Evolutionary conservation across 371 early-diverging fungal genomes (phyloP).

Genomic region (Syncephalastrum monosporum): DNA sequence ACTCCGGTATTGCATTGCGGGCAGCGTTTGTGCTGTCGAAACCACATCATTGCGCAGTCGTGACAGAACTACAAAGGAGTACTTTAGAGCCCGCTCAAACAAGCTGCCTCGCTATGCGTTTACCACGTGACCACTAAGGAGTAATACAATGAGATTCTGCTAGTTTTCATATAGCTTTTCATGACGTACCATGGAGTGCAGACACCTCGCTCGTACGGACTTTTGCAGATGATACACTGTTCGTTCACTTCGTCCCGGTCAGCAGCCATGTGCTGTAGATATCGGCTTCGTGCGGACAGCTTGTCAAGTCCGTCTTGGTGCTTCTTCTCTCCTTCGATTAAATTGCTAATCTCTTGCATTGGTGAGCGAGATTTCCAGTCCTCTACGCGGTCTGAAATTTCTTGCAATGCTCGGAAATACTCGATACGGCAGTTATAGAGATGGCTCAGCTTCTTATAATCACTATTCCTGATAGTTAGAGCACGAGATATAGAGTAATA

Average conservation of each 20-base stretch:
- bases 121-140: slow-evolving; percentile 33
- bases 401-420: slow-evolving; percentile 59
- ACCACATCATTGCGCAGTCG: slow-evolving; percentile 31
- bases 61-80: slow-evolving; percentile 26
- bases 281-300: slow-evolving; percentile 33
- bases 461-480: slow-evolving; percentile 11
- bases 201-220: too few relatives aligned
- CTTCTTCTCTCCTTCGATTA: slow-evolving; percentile 25
- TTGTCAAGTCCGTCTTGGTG: slow-evolving; percentile 23
- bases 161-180: too few relatives aligned
- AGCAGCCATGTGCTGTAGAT: slow-evolving; percentile 40
- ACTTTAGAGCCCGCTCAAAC: neutral
- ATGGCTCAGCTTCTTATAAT: slow-evolving; percentile 30
- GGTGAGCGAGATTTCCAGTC: slow-evolving; percentile 32
- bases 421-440: slow-evolving; percentile 47
- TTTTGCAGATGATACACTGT: neutral
- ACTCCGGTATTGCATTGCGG: slow-evolving; percentile 35
- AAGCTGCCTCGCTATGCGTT: neutral
- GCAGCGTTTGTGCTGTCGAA: slow-evolving; percentile 22
- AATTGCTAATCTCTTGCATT: slow-evolving; percentile 17
- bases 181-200: too few relatives aligned
- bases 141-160: neutral
- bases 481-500: too few relatives aligned
- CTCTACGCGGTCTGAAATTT: slow-evolving; percentile 48
- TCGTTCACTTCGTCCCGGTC: slow-evolving; percentile 6